These are phyloP conservation scores for Cyberlindnera euphorbiae DNA, from an alignment of 805 yeast genomes.

Conservation along the genomic window DNA sequence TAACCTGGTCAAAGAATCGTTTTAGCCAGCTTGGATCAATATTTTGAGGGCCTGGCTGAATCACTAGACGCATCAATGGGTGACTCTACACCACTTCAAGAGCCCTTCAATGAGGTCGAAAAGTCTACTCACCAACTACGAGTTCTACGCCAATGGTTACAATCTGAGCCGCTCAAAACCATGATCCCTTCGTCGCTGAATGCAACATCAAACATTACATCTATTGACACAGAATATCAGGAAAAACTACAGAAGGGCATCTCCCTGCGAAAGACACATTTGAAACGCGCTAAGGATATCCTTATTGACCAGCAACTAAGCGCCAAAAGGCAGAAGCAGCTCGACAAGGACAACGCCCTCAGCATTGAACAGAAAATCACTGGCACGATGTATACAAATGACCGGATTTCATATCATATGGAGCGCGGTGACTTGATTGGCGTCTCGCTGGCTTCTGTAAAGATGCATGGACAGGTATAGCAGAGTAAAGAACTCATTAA, in stretches of 20 bases:
- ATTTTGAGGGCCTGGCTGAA: no score
- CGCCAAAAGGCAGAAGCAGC: neutral
- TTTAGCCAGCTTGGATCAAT: no score
- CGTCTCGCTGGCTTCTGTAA: slow-evolving; percentile 15
- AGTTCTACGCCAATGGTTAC: slow-evolving; percentile 1
- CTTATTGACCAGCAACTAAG: slow-evolving; percentile 7
- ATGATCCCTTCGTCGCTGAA: no score
- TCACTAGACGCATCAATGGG: no score
- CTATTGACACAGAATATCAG: neutral
- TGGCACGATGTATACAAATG: slow-evolving; percentile 12
- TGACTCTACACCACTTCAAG: no score
- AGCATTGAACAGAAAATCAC: slow-evolving; percentile 3
- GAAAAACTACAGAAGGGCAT: slow-evolving; percentile 9
- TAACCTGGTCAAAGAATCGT: no score
- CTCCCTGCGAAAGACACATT: slow-evolving; percentile 5
- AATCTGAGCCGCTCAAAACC: neutral
- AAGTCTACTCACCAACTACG: neutral
- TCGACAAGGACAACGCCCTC: neutral
- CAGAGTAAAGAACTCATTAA: slow-evolving; percentile 7
- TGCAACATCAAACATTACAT: neutral
- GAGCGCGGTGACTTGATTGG: slow-evolving; percentile 25
- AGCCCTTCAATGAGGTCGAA: slow-evolving; percentile 2
- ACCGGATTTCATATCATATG: slow-evolving; percentile 16
- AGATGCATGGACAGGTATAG: slow-evolving; percentile 13
- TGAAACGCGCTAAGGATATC: slow-evolving; percentile 6